Evolutionary conservation across 441 rosid genomes (phyloP).

Genomic region (Syzygium malaccense): DNA sequence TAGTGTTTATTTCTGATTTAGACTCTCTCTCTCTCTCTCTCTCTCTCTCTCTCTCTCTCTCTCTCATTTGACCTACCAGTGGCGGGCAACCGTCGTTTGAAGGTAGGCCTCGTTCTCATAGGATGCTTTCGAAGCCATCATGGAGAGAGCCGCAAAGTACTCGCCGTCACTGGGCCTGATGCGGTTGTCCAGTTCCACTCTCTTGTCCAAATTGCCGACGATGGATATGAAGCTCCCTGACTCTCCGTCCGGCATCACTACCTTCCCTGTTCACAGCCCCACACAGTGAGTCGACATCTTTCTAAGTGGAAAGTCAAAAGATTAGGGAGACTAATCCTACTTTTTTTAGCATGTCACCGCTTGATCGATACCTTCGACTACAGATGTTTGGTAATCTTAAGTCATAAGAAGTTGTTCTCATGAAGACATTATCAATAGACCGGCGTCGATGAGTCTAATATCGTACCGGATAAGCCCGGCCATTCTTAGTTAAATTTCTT

Average conservation of each 20-base stretch:
- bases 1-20: not conserved
- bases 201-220: conserved; percentile 38
- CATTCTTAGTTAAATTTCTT: not conserved
- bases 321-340: not conserved
- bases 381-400: not conserved
- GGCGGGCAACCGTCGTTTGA: conserved; percentile 23
- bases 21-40: not conserved
- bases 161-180: conserved; percentile 28
- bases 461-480: not conserved
- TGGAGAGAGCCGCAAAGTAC: conserved; percentile 36
- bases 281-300: not conserved
- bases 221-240: conserved; percentile 38
- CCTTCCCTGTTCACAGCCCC: conserved; percentile 23
- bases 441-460: not conserved
- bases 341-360: not conserved
- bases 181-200: conserved; percentile 32
- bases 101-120: conserved; percentile 53
- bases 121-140: conserved; percentile 62
- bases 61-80: conserved; percentile 39
- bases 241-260: conserved; percentile 28
- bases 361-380: not conserved
- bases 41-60: too few relatives aligned
- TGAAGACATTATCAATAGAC: not conserved
- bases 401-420: not conserved
- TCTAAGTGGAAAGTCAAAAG: not conserved